Evolutionary conservation across 192 early-diverging fungal species (phyloP), one percentile per base, ranked within the genome.

Genomic region (Gigaspora rosea): DNA sequence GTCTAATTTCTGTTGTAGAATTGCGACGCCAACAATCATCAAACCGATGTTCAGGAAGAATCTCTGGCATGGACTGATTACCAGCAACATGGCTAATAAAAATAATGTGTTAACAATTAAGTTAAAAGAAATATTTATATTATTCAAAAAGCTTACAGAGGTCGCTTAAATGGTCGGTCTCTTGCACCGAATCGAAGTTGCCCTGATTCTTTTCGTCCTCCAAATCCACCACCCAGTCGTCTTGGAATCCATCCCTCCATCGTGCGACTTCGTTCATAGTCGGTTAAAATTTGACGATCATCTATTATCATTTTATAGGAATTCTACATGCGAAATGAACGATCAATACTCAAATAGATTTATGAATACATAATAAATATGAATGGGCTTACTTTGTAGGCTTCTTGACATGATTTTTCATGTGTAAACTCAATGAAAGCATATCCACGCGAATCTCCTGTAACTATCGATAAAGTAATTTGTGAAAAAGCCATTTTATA

Each of bases 221-320:
- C 81, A 72, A 82, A 85, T 47, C 83, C 83, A 20, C 83, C 83
- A 35, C 83, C 83, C 18, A 85, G 62, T 61, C 81, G 71, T 41
- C 83, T 78, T 58, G 83, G 83, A 20, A 81, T 61, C 83, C 83
- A 85, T 5, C 81, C 81, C 36, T 79, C 35, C 83, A 85, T 82
- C 12, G 71, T 32, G 11, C 81, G 58, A 54, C 75, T 77, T 46
- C 78, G 52, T 73, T 85, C 83, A 71, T 82, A 85, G 48, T 85
- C 83, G 11, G 82, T 79, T 15, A 85, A 52, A 20, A 85, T 78
- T 48, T 69, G 69, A 47, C 76, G 81, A 6, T 77, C 77, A 72
- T 85, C 78, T 13, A 85, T 22, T 22, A 69, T 62, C 11, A 59
- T 70, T 41, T 66, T 62, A 63, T 85, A 72, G 2, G 72, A 59